A percentile compares a stretch with the other conserved stretches of the same genome.
Conservation (phyloP, 139 green algal species). For the Haematococcus lacustris region DNA sequence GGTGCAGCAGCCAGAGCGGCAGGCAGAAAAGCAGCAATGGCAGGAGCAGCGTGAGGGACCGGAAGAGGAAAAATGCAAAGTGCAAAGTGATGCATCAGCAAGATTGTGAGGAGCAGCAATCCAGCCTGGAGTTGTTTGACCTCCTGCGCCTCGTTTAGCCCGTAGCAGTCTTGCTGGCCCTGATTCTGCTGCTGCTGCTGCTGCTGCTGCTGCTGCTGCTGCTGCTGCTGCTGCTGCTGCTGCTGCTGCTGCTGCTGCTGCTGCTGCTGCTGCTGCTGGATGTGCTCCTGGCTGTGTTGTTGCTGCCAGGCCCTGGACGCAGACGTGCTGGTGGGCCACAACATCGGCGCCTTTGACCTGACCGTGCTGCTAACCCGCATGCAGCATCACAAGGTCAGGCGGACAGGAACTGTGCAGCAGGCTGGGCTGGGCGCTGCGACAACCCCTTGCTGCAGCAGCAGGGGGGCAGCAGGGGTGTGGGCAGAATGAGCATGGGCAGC, state of each 20-base stretch:
- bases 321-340: slow-evolving; percentile 95
- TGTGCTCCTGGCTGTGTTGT: not conserved
- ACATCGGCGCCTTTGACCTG: slow-evolving; percentile 87
- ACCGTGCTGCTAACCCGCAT: slow-evolving; percentile 86
- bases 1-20: too few species aligned
- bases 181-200: too few species aligned
- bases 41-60: not conserved
- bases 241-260: slow-evolving; percentile 73
- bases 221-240: not conserved
- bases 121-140: slow-evolving; percentile 40
- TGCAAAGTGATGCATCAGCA: not conserved
- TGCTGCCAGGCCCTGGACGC: slow-evolving; percentile 61
- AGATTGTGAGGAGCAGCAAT: slow-evolving; percentile 55
- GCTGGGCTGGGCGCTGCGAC: too few species aligned
- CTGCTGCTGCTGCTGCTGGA: too few species aligned
- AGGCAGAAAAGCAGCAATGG: not conserved
- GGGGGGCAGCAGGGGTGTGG: too few species aligned
- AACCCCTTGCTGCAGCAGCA: too few species aligned
- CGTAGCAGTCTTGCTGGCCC: slow-evolving; percentile 66
- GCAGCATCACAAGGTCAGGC: slow-evolving; percentile 76
- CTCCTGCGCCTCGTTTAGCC: slow-evolving; percentile 68
- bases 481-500: too few species aligned
- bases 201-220: not conserved
- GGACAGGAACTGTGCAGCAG: not conserved
- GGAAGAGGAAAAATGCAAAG: not conserved